Evolutionary conservation across 192 early-diverging fungal genomes (phyloP).

Genomic region (Mortierella claussenii): DNA sequence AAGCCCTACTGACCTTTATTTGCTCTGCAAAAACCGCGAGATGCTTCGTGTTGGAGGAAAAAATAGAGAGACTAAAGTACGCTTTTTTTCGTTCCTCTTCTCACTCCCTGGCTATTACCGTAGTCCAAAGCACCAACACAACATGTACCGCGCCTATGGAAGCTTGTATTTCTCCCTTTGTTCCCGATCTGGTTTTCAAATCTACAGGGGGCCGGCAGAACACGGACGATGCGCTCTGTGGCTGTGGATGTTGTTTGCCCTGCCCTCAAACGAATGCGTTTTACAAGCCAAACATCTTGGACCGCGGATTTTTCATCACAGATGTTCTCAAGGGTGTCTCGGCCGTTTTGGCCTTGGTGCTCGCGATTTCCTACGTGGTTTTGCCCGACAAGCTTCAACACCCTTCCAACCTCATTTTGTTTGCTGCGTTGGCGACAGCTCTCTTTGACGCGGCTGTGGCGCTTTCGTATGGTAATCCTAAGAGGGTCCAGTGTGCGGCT

Average conservation of each 20-base stretch:
- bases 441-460: slow-evolving; percentile 55
- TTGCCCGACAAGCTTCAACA: slow-evolving; percentile 61
- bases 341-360: slow-evolving; percentile 38
- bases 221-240: slow-evolving; percentile 34
- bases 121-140: slow-evolving; percentile 44
- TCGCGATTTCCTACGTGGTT: slow-evolving; percentile 57
- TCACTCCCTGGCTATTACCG: no score
- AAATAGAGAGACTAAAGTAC: no score
- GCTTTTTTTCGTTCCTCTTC: no score
- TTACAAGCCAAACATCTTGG: slow-evolving; percentile 54
- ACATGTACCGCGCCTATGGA: slow-evolving; percentile 34
- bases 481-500: slow-evolving; percentile 55
- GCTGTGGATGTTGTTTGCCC: slow-evolving; percentile 60
- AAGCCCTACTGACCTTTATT: not conserved
- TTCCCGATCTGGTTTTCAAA: slow-evolving; percentile 47
- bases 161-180: slow-evolving; percentile 54
- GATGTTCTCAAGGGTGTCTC: slow-evolving; percentile 59
- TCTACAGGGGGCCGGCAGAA: slow-evolving; percentile 23
- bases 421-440: slow-evolving; percentile 52
- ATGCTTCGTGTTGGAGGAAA: no score
- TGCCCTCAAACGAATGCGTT: slow-evolving; percentile 60
- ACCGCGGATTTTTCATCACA: slow-evolving; percentile 56
- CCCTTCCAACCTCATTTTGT: slow-evolving; percentile 59
- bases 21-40: no score
- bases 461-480: slow-evolving; percentile 56